phyloP scores from a whole-genome alignment of 1,284 basidiomycete species.

The Puccinia horiana region DNA sequence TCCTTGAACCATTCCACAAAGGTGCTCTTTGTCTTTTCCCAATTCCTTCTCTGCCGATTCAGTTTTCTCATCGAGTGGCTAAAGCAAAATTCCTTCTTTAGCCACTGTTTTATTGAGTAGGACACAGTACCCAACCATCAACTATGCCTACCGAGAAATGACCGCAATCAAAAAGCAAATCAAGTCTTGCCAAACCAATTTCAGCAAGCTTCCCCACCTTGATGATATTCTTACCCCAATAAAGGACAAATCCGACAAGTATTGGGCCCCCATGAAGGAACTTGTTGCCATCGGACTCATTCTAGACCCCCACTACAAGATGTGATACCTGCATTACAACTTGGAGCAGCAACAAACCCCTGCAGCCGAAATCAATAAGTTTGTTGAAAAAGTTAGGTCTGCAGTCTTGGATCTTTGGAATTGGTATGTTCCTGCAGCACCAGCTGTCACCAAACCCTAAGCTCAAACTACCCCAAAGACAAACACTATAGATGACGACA shows the following conservation, averaged over 20 bases:
- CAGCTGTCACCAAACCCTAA: not conserved
- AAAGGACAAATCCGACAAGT: not conserved
- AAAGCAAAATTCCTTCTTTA: not conserved
- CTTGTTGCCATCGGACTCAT: not conserved
- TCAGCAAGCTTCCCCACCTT: not conserved
- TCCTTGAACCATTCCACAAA: constrained; percentile 19
- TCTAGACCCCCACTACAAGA: not conserved
- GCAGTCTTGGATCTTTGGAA: not conserved
- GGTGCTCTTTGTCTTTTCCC: not conserved
- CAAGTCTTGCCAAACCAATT: not conserved
- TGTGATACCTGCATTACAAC: not conserved
- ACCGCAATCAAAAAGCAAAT: not conserved
- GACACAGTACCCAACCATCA: not conserved
- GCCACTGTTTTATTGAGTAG: not conserved
- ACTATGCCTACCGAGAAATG: not conserved
- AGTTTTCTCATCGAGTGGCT: not conserved
- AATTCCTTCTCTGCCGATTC: not conserved
- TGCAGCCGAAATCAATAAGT: not conserved
- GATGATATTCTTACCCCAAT: not conserved
- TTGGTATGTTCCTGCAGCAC: not conserved
- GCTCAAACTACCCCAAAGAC: not conserved
- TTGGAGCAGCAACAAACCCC: not conserved
- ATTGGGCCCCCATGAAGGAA: not conserved
- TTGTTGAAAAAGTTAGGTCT: not conserved
- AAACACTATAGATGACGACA: not conserved